A percentile compares a stretch with the other conserved stretches of the same genome.
Evolutionary conservation across 2,329 filamentous ascomycete genomes (phyloP).

Genomic region (Thermoascus crustaceus): DNA sequence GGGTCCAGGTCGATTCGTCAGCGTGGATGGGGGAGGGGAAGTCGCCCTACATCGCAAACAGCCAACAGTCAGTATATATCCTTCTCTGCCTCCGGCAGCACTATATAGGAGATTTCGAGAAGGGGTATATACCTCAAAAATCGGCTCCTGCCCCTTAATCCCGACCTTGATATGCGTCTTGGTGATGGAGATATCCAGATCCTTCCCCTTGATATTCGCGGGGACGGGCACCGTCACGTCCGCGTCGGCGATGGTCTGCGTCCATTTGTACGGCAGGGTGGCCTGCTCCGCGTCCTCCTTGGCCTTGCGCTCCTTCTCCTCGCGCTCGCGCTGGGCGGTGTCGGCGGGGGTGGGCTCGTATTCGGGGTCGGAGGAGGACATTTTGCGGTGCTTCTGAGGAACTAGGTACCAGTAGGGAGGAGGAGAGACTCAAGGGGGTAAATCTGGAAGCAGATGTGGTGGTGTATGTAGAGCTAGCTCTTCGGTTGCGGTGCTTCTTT

Average conservation of each 20-base stretch:
- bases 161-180: slow-evolving; percentile 69
- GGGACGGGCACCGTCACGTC: slow-evolving; percentile 73
- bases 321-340: slow-evolving; percentile 42
- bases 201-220: slow-evolving; percentile 72
- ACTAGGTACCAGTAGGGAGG: no score
- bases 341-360: slow-evolving; percentile 22
- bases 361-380: slow-evolving; percentile 24
- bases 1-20: slow-evolving; percentile 93
- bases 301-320: slow-evolving; percentile 53
- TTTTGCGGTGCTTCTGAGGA: not conserved
- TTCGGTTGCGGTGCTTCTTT: no score
- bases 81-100: no score
- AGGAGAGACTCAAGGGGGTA: not conserved
- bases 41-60: slow-evolving; percentile 55
- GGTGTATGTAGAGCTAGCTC: no score
- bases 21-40: slow-evolving; percentile 70
- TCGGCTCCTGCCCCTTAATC: slow-evolving; percentile 78
- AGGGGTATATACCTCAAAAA: slow-evolving; percentile 59
- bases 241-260: slow-evolving; percentile 81
- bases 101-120: no score
- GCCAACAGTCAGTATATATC: no score
- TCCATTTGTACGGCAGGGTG: slow-evolving; percentile 93
- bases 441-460: no score
- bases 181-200: slow-evolving; percentile 75
- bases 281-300: slow-evolving; percentile 83